Evolutionary conservation across 805 yeast species (phyloP), one percentile per base, ranked within the genome.

Genomic region (Cyberlindnera euphorbiiphila): DNA sequence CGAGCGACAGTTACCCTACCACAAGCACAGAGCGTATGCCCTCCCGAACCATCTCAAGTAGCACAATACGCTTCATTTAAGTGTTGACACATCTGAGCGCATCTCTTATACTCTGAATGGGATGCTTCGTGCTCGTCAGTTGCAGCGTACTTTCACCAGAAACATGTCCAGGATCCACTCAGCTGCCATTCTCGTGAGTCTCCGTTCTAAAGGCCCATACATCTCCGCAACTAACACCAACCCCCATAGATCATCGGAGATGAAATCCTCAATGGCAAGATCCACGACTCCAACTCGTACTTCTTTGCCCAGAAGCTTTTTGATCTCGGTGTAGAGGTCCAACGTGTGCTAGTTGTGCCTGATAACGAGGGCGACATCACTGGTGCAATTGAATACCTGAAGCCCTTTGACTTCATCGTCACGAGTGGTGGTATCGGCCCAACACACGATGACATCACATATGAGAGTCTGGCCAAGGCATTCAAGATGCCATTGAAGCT

Each of bases 391-490:
- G 58, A 56, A 21, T 51, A 61, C 9, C 60, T 80, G 30, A 57
- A 66, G n/a, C 62, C 66, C 29, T 79, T 76, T 71, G 82, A 37
- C 83, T 85, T 22, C 81, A 71, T 54, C 9, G 31, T 50, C 8
- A 53, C 57, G 2, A 44, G 66, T 4, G 72, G 73, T 6, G 71
- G 76, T 0, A 85, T 87, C 41, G 96, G 96, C 0, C 85, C 95
- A 5, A 87, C 96, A 0, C 95, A 86, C 50, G 96, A 87, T 55
- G 96, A 87, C 56, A 81, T 87, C 43, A 86, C 95, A 1, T 87
- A 87, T 57, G 77, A 75, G 36, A 68, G 85, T 2, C 57, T 87
- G n/a, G 85, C 91, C 1, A 71, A 70, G 46, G 82, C 84, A 7
- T 86, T 68, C 46, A 59, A 59, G 2, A 53, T 83, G 7, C 70